Evolutionary conservation across 495 filamentous ascomycete species (phyloP), one percentile per base, ranked within the genome.

Genomic region (Aspergillus bertholletiae): DNA sequence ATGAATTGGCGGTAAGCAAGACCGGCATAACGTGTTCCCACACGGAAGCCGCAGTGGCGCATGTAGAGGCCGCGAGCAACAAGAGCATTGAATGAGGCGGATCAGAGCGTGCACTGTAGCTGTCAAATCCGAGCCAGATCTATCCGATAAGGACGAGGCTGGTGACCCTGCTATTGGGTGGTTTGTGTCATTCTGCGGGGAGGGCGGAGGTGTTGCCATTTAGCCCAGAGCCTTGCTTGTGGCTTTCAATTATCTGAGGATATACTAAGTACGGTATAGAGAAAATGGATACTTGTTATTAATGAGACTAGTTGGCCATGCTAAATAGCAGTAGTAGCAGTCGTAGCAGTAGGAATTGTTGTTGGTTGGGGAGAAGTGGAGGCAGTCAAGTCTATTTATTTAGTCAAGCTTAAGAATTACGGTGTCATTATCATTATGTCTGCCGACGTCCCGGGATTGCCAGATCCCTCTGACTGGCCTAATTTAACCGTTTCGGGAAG

Each of bases 21-120:
- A 64, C 54, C 80, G 83, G 71, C 92, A 97, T 6, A 96, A 59
- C 7, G 86, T 81, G 64, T 88, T 83, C 3, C 92, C 92, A 64
- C 92, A 97, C 2, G 92, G 92, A 17, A 97, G 73, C 4, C 88
- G 89, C 40, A 89, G 74, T 12, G 92, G 90, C 0, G 78, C 74
- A 26, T 69, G 77, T 3, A 93, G 73, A 2, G 87, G 88, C 13
- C 71, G 73, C 11, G 87, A 89, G 66, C 92, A 96, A 57, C 80
- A 71, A 20, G 78, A 75, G 65, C 92, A 96, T 67, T 93, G 88
- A 17, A 92, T 72, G 24, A 90, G 69, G 30, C 83, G 83, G 57
- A 93, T 72, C 41, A 95, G 78, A 37, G 79, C 24, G 49, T 74
- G 66, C 0, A 57, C 49, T 27, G 48, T 20, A 2, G 45, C 37